Evolutionary conservation across 495 filamentous ascomycete species (phyloP).

Genomic region (Schizothecium vesticola): DNA sequence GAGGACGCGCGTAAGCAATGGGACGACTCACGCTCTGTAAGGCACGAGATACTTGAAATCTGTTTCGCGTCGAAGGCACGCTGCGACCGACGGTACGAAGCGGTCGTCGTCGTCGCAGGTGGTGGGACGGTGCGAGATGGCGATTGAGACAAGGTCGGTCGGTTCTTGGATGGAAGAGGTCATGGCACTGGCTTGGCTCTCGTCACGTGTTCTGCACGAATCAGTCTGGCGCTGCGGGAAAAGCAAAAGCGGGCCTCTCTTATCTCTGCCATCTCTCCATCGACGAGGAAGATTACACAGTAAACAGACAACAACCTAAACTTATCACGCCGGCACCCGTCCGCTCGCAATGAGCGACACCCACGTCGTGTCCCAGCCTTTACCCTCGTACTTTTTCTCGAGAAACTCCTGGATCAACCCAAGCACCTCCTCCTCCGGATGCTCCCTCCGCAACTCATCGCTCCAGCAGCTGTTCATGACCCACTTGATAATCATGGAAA

Average conservation of each 20-base stretch:
- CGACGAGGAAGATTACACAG: no score
- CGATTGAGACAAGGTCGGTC: neutral
- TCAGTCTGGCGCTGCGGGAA: constrained; percentile 23
- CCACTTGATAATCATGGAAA: constrained; percentile 35
- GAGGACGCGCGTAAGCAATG: neutral
- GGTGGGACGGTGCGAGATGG: neutral
- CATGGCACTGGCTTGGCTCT: constrained; percentile 6
- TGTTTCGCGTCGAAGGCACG: neutral
- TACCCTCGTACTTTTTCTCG: constrained; percentile 30
- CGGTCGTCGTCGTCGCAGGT: neutral
- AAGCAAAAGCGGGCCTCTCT: constrained; percentile 9
- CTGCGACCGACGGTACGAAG: neutral
- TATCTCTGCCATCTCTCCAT: no score
- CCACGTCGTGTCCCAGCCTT: constrained; percentile 36
- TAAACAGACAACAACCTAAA: no score
- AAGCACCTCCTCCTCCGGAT: constrained; percentile 30
- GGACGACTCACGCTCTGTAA: neutral
- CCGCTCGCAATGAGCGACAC: constrained; percentile 29
- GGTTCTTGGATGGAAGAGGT: neutral
- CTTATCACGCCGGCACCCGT: constrained; percentile 17
- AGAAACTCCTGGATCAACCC: constrained; percentile 29
- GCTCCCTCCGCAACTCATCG: constrained; percentile 32
- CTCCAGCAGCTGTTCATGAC: constrained; percentile 32
- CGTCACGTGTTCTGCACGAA: constrained; percentile 33
- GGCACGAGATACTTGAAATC: neutral